Percentiles rank a stretch among this genome's conserved stretches.
phyloP scores from a whole-genome alignment of 2,329 filamentous ascomycete genomes.

The Trichoderma gracile region DNA sequence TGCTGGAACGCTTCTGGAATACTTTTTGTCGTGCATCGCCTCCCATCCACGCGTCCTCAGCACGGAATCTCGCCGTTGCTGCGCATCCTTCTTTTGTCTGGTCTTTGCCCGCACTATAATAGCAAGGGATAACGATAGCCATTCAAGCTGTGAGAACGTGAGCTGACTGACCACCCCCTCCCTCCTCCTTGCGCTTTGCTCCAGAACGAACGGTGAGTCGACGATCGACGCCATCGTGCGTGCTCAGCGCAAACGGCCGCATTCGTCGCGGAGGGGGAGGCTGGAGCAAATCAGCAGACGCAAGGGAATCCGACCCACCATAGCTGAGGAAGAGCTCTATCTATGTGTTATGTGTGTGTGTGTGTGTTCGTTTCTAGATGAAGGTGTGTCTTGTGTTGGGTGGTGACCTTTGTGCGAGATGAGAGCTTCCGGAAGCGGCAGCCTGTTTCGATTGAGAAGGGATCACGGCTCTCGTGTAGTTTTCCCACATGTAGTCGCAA shows the following conservation, averaged over 20 bases:
- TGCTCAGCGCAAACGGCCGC: conserved; percentile 11
- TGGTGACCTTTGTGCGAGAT: too few relatives aligned
- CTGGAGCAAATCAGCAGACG: conserved; percentile 20
- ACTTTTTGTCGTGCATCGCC: not conserved
- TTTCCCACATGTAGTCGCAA: not conserved
- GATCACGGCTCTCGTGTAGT: not conserved
- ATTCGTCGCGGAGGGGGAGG: conserved; percentile 2
- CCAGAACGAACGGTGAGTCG: not conserved
- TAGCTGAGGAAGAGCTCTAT: not conserved
- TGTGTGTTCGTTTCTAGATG: too few relatives aligned
- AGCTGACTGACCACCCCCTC: not conserved
- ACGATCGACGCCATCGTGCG: not conserved
- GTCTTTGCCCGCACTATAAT: conserved; percentile 6
- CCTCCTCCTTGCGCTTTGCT: too few relatives aligned
- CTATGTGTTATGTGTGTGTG: too few relatives aligned
- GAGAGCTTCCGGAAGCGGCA: conserved; percentile 9
- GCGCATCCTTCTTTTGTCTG: too few relatives aligned
- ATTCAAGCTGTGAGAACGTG: not conserved
- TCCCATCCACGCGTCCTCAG: not conserved
- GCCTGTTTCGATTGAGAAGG: not conserved
- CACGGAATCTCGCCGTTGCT: not conserved
- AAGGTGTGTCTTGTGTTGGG: too few relatives aligned
- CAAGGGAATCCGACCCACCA: conserved; percentile 1
- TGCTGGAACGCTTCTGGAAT: not conserved
- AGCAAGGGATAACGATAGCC: not conserved